Base-by-base conservation (phyloP, 2,329 filamentous ascomycete species). In the Beauveria sp. region DNA sequence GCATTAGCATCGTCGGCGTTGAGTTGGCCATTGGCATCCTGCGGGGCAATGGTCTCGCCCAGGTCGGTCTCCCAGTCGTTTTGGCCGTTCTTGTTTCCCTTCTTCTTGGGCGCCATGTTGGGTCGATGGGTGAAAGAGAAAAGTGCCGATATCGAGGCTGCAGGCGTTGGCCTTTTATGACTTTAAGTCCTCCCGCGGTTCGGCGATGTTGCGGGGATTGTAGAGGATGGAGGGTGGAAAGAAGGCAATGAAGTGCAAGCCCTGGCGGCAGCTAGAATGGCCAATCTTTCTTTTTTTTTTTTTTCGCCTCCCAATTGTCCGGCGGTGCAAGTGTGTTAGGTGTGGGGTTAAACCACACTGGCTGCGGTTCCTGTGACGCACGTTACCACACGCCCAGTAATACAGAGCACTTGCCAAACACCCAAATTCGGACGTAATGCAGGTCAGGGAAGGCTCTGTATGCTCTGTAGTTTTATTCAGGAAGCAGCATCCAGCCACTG, bases 61-160 rank as follows among this genome's bases (percentile, higher is more conserved):
- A 97, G 81, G 66, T 96, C 92, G 61, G 90, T 87, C 76, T 98
- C 95, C 93, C 93, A 97, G 81, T 97, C 91, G 71, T 96, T 91
- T 72, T 90, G 85, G 72, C 81, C 85, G 74, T 86, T 87, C 82
- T 93, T 96, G 74, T 88, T 89, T 69, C 79, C 79, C 85, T 96
- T 97, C 83, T 95, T 96, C 81, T 97, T 97, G 65, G 93, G 93
- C 71, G 93, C 79, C 93, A 97, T 98, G 64, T 75, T 81, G 75
- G 64, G 64, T 67, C 65, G 58, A 59, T 63, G 28, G 24, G 30
- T 54, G 14, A 28, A 47, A 47, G 30, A 59, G 34, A 52, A 52
- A 59, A 59, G 18, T 24, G 24, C 47, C 47, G 18, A 28, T 53
- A n/a, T 60, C 14, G 40, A 46, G 49, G 30, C n/a, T 46, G 42